These are phyloP conservation scores for Peronospora destructor DNA, from an alignment of 352 stramenopile genomes.

Conservation along the genomic window DNA sequence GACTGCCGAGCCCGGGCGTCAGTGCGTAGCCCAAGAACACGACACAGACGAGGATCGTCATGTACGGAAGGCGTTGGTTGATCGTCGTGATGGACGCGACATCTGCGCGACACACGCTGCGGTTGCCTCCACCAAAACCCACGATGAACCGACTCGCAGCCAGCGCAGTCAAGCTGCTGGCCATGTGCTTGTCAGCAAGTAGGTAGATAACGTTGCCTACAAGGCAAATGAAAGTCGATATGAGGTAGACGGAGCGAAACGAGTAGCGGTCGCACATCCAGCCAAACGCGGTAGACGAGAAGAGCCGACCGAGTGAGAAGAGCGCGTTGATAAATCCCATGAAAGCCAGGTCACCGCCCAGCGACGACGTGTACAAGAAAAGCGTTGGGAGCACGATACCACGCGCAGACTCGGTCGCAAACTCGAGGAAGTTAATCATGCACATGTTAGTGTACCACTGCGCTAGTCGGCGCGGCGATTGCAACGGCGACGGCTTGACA, in stretches of 20 bases:
- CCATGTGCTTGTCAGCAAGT: slow-evolving; percentile 50
- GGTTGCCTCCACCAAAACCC: slow-evolving; percentile 64
- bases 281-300: slow-evolving; percentile 67
- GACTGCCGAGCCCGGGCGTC: slow-evolving; percentile 51
- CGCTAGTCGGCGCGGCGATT: slow-evolving; percentile 27
- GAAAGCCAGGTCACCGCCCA: slow-evolving; percentile 60
- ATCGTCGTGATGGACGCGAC: slow-evolving; percentile 60
- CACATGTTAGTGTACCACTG: slow-evolving; percentile 69
- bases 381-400: slow-evolving; percentile 71
- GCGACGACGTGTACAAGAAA: slow-evolving; percentile 70
- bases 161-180: slow-evolving; percentile 44
- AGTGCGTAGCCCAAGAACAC: slow-evolving; percentile 68
- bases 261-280: slow-evolving; percentile 79
- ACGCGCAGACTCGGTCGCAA: slow-evolving; percentile 62
- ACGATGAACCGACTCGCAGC: slow-evolving; percentile 60
- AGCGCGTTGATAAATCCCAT: slow-evolving; percentile 71
- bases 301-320: slow-evolving; percentile 62
- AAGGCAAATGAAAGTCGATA: slow-evolving; percentile 63
- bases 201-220: slow-evolving; percentile 69
- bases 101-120: slow-evolving; percentile 64
- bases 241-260: slow-evolving; percentile 70
- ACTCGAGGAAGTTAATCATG: slow-evolving; percentile 79
- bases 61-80: slow-evolving; percentile 61
- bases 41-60: slow-evolving; percentile 65
- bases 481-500: slow-evolving; percentile 25